These are phyloP conservation scores for Daldinia sp. DNA, from an alignment of 2,329 filamentous ascomycete species.

Conservation along the genomic window DNA sequence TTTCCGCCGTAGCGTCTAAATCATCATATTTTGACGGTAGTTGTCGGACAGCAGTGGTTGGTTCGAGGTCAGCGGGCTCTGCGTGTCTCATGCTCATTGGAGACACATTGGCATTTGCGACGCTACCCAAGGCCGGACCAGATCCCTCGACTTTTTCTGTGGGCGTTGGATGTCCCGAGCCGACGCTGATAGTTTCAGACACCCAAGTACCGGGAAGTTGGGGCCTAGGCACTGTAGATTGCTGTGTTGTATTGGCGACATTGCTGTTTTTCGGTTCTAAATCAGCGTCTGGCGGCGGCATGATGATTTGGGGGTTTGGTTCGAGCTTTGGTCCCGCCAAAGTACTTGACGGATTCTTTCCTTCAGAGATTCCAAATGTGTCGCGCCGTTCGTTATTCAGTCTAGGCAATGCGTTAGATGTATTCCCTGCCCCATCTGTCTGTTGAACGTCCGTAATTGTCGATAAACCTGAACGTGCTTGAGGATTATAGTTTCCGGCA, in stretches of 20 bases:
- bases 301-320: conserved; percentile 36
- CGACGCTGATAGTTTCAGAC: conserved; percentile 46
- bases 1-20: conserved; percentile 20
- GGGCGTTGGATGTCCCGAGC: conserved; percentile 44
- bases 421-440: conserved; percentile 10
- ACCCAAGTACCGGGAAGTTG: conserved; percentile 51
- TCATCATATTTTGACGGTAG: conserved; percentile 39
- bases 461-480: conserved; percentile 16
- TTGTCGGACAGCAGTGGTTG: conserved; percentile 42
- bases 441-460: conserved; percentile 15
- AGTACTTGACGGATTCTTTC: conserved; percentile 36
- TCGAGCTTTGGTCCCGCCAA: conserved; percentile 43
- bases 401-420: conserved; percentile 1
- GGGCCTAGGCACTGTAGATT: conserved; percentile 38
- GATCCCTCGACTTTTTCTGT: conserved; percentile 39
- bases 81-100: conserved; percentile 35
- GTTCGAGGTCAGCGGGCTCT: conserved; percentile 42
- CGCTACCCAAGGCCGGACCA: conserved; percentile 28
- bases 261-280: conserved; percentile 28
- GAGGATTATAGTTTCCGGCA: conserved; percentile 42
- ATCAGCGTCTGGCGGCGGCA: conserved; percentile 24
- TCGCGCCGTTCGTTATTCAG: conserved; percentile 17
- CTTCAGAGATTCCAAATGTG: conserved; percentile 20
- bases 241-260: conserved; percentile 1
- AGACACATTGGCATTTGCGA: conserved; percentile 35